These are phyloP conservation scores for Triticum aestivum DNA, from an alignment of 176 grass and related monocot genomes.

Conservation along the genomic window IWGSC_CS_RefSeq_v2.1 NC_057805.1:456248773-456249272, in stretches of 20 bases:
- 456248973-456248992: not conserved
- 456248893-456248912: not conserved
- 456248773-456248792: no score
- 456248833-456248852: no score
- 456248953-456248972: not conserved
- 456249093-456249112: not conserved
- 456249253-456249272: conserved; percentile 30
- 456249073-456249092: not conserved
- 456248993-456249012: not conserved
- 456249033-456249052: not conserved
- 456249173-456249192: not conserved
- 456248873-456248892: not conserved
- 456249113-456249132: not conserved
- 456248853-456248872: not conserved
- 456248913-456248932: not conserved
- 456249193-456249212: not conserved
- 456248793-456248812: no score
- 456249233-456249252: conserved; percentile 40
- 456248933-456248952: conserved; percentile 5
- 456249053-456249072: not conserved
- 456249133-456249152: not conserved
- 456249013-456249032: not conserved
- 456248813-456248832: no score
- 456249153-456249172: not conserved
- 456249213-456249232: not conserved